These are phyloP conservation scores for Colletotrichum shisoi DNA, from an alignment of 2,329 filamentous ascomycete species.

Conservation along the genomic window DNA sequence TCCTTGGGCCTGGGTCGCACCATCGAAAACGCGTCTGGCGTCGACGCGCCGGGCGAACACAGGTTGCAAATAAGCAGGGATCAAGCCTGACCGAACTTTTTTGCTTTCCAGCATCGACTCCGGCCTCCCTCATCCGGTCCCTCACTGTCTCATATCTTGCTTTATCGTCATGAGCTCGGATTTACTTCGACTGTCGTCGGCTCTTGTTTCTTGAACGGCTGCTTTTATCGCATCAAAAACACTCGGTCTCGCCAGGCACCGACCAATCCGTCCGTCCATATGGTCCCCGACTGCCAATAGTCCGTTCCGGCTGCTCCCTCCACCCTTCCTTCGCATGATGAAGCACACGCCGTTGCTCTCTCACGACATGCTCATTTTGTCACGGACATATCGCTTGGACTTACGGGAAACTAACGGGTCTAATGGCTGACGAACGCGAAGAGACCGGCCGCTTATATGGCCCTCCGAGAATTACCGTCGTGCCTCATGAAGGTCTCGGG, in stretches of 20 bases:
- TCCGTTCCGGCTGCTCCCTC: background rate
- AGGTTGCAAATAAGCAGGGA: conserved; percentile 27
- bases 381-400: conserved; percentile 29
- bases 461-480: conserved; percentile 38
- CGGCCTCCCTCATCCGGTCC: conserved; percentile 6
- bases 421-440: conserved; percentile 38
- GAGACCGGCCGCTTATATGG: conserved; percentile 39
- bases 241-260: background rate
- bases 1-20: conserved; percentile 18
- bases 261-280: conserved; percentile 9
- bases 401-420: conserved; percentile 31
- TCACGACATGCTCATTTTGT: conserved; percentile 37
- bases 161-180: conserved; percentile 25
- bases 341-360: conserved; percentile 28
- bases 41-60: conserved; percentile 30
- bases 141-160: conserved; percentile 22
- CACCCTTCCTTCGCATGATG: conserved; percentile 33
- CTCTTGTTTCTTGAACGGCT: conserved; percentile 23
- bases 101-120: conserved; percentile 1
- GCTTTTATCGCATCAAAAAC: background rate
- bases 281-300: conserved; percentile 18
- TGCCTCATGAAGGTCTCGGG: conserved; percentile 33
- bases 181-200: conserved; percentile 25
- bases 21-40: conserved; percentile 29
- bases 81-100: conserved; percentile 32